Evolutionary conservation across 1,284 basidiomycete species (phyloP), one percentile per base, ranked within the genome.

Genomic region (Sporisorium iseilematis-ciliati): DNA sequence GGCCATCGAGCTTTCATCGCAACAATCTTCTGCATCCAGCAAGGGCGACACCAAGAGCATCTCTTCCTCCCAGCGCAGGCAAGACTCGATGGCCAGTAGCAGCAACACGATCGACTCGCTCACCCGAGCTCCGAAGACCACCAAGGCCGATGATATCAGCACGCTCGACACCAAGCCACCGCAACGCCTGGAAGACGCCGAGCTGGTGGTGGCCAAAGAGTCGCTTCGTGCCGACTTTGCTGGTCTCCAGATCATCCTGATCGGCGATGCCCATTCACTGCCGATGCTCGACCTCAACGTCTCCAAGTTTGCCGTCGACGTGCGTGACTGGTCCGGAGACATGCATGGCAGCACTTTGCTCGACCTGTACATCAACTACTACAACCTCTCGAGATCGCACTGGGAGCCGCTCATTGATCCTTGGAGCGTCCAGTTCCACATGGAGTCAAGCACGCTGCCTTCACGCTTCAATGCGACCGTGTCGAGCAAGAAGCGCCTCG

Each of bases 351-450:
- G 71, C 43, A 72, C 79, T 18, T 71, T 78, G 57, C 56, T 81
- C 26, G 59, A 91, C 90, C 4, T 93, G 91, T 91, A 92, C 59
- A 92, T 98, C 84, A 94, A 92, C 77, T 99, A 97, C 84, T 99
- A 94, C 93, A 99, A 99, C 86, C 87, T 99, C 59, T 92, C 92
- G 29, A 96, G 97, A 83, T 99, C 97, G 51, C 95, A 99, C 83
- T 99, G 97, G 94, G 97, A 99, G 86, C 97, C 97, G n/a, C 87
- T 99, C 56, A 93, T 98, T 80, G 97, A 99, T 84, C 97, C 97
- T 1, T 99, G 97, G 96, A 92, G 90, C 25, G 92, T 97, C 78
- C 91, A 91, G 31, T 86, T 93, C 52, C 72, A 77, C 4, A 83
- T 86, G 51, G 82, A 85, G 33, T 83, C 85, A 7, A 61, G 87